These are phyloP conservation scores for Paraphaeosphaeria sporulosa DNA, from an alignment of 2,329 filamentous ascomycete genomes.

Conservation along the genomic window DNA sequence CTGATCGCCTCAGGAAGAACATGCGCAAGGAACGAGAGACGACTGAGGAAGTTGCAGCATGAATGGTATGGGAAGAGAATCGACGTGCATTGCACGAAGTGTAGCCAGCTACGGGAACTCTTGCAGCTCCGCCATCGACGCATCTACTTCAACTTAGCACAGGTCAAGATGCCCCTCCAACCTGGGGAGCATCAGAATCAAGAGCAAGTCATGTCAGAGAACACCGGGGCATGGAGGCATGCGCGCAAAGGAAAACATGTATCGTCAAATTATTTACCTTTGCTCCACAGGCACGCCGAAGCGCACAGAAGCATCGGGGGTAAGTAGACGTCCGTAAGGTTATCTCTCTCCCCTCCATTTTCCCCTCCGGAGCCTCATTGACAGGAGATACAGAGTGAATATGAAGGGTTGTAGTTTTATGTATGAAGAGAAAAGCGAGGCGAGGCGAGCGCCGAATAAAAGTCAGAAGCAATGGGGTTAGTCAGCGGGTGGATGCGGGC, in stretches of 20 bases:
- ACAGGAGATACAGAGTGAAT: slow-evolving; percentile 72
- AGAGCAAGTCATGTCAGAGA: not conserved
- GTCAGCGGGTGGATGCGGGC: slow-evolving; percentile 30
- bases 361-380: slow-evolving; percentile 71
- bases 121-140: not conserved
- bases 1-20: too few relatives aligned
- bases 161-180: not conserved
- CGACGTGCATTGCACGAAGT: not conserved
- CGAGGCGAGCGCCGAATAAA: slow-evolving; percentile 26
- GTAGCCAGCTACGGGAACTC: not conserved
- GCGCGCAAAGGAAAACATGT: slow-evolving; percentile 40
- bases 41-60: not conserved
- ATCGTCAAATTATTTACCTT: slow-evolving; percentile 57
- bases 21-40: not conserved
- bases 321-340: slow-evolving; percentile 60
- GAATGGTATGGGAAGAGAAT: not conserved
- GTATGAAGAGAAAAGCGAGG: slow-evolving; percentile 39
- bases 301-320: slow-evolving; percentile 59
- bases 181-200: not conserved
- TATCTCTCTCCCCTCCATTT: slow-evolving; percentile 67
- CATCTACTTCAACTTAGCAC: not conserved
- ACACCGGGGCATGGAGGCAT: not conserved
- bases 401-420: slow-evolving; percentile 60
- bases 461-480: slow-evolving; percentile 30
- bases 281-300: slow-evolving; percentile 46